Conservation (phyloP, 768 basidiomycete species). For the Lactarius indigo region DNA sequence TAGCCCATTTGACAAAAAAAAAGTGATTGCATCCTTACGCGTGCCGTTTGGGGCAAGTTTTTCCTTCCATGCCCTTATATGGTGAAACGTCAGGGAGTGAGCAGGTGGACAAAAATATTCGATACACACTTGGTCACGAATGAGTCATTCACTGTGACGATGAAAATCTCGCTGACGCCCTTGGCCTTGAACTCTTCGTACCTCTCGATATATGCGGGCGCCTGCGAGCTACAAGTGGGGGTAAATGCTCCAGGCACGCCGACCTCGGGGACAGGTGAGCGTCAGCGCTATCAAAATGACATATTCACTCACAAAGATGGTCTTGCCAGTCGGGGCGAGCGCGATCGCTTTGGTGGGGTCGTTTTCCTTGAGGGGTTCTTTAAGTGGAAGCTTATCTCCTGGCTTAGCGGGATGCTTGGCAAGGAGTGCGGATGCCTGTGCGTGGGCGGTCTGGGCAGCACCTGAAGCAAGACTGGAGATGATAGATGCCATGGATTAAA, state of each 20-base stretch:
- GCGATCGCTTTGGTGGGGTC: constrained; percentile 11
- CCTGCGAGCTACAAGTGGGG: constrained; percentile 24
- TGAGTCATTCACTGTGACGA: constrained; percentile 76
- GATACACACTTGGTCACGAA: constrained; percentile 47
- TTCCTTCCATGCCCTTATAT: constrained; percentile 56
- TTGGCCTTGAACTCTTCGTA: constrained; percentile 73
- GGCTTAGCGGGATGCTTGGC: constrained; percentile 12
- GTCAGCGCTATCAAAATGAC: not conserved
- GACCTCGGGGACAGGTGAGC: constrained; percentile 2
- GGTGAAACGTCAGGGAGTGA: not conserved
- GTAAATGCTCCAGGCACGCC: constrained; percentile 27
- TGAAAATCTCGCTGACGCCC: constrained; percentile 66
- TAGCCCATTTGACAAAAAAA: not conserved
- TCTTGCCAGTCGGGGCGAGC: constrained; percentile 18
- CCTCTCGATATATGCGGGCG: constrained; percentile 49
- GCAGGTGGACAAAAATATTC: not conserved
- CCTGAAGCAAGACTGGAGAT: not conserved
- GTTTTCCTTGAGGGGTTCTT: constrained; percentile 20
- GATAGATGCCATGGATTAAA: constrained; percentile 15
- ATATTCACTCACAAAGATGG: constrained; percentile 19
- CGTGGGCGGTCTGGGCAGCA: constrained; percentile 22
- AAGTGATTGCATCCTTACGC: constrained; percentile 35
- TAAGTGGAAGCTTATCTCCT: constrained; percentile 24
- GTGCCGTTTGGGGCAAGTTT: constrained; percentile 53
- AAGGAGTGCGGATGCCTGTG: constrained; percentile 14